Percentiles rank a stretch among this genome's conserved stretches.
These are phyloP conservation scores for Aspergillus sp. DNA, from an alignment of 2,329 filamentous ascomycete species.

Conservation along the genomic window DNA sequence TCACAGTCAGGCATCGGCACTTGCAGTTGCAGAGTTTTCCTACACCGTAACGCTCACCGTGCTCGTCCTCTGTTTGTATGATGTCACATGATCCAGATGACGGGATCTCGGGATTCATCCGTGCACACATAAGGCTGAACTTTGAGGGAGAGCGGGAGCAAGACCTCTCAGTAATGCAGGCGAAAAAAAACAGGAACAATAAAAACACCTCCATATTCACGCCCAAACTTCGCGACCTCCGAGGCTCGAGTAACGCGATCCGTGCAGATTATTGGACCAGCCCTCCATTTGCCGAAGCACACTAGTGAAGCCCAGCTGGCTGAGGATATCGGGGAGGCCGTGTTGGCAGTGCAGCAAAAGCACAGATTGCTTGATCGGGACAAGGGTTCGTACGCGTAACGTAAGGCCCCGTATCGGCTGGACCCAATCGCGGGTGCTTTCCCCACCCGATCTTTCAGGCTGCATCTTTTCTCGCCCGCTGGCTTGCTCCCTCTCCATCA, in stretches of 20 bases:
- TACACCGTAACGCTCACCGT: too few relatives aligned
- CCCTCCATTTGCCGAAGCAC: not conserved
- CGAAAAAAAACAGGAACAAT: too few relatives aligned
- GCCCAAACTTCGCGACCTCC: not conserved
- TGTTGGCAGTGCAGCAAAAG: too few relatives aligned
- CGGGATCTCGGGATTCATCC: not conserved
- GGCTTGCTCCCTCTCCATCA: conserved; percentile 11
- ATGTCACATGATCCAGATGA: not conserved
- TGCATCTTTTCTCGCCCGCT: conserved; percentile 18
- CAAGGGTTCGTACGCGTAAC: not conserved
- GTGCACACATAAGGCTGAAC: too few relatives aligned
- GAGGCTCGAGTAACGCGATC: not conserved
- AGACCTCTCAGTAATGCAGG: too few relatives aligned
- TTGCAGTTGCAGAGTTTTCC: not conserved
- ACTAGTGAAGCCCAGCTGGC: conserved; percentile 12
- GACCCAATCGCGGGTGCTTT: conserved; percentile 8
- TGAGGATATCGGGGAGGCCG: conserved; percentile 12
- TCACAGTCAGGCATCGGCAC: not conserved
- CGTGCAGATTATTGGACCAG: not conserved
- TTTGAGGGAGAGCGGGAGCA: too few relatives aligned
- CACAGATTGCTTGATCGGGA: too few relatives aligned
- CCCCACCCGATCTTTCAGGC: conserved; percentile 20
- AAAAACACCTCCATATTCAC: too few relatives aligned
- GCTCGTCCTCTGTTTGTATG: not conserved
- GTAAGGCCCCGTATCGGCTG: conserved; percentile 3